These are phyloP conservation scores for Aspergillus avenaceus DNA, from an alignment of 495 filamentous ascomycete genomes.

Conservation along the genomic window DNA sequence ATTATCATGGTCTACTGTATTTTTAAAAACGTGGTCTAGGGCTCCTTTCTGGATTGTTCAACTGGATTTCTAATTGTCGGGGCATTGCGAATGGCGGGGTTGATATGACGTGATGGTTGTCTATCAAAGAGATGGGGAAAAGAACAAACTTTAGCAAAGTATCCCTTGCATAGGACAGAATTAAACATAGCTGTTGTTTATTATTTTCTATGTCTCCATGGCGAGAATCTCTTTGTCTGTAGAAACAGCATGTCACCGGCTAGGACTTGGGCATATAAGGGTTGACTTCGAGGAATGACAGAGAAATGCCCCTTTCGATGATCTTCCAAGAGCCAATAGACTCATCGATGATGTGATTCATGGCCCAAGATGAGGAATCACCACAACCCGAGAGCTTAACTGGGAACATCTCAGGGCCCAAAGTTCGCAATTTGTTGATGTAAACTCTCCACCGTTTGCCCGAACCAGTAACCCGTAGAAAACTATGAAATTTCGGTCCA, in stretches of 20 bases:
- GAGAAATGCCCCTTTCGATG: background rate
- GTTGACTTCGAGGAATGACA: background rate
- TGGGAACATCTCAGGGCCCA: too few relatives aligned
- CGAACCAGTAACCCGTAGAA: too few relatives aligned
- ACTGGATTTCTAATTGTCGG: background rate
- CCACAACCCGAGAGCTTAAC: too few relatives aligned
- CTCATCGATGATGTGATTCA: constrained; percentile 8
- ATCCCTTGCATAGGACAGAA: background rate
- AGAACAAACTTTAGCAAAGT: background rate
- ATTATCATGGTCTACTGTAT: background rate
- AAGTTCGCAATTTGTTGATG: too few relatives aligned
- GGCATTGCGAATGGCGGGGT: constrained; percentile 38
- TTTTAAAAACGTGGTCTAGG: background rate
- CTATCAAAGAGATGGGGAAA: background rate
- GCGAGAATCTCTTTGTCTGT: background rate
- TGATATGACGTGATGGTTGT: constrained; percentile 32
- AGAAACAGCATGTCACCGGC: background rate
- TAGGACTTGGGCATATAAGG: background rate
- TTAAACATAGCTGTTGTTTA: too few relatives aligned
- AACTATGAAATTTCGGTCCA: too few relatives aligned
- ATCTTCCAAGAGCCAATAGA: background rate
- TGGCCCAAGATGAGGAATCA: background rate
- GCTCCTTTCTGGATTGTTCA: background rate
- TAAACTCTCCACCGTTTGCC: too few relatives aligned
- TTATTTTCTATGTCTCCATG: too few relatives aligned